Conservation (phyloP, 495 filamentous ascomycete species). For the Neurospora sp. region DNA sequence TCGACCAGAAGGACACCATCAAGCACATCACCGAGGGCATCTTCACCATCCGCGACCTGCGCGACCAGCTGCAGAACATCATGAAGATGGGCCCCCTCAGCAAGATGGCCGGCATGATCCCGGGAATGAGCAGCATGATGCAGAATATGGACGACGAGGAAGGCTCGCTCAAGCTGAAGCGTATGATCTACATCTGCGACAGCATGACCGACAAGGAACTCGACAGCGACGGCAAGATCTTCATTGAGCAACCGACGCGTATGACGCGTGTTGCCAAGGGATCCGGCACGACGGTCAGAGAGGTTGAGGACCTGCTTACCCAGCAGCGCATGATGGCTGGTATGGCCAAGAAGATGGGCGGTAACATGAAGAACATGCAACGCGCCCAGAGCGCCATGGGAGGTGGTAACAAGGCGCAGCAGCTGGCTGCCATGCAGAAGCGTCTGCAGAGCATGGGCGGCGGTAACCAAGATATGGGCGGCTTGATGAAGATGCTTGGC, state of each 20-base stretch:
- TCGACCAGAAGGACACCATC: slow-evolving; percentile 97
- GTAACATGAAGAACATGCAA: slow-evolving; percentile 94
- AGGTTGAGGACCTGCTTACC: slow-evolving; percentile 94
- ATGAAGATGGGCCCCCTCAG: slow-evolving; percentile 99
- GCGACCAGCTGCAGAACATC: slow-evolving; percentile 92
- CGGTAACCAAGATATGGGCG: slow-evolving; percentile 60
- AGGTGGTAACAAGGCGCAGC: slow-evolving; percentile 76
- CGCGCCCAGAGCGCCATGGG: slow-evolving; percentile 83
- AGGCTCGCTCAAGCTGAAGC: slow-evolving; percentile 79
- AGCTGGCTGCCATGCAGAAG: slow-evolving; percentile 97
- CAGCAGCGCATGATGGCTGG: slow-evolving; percentile 98
- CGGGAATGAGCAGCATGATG: slow-evolving; percentile 85
- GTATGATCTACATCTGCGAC: slow-evolving; percentile 99
- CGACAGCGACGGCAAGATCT: slow-evolving; percentile 87
- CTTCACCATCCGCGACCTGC: slow-evolving; percentile 88
- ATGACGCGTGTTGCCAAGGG: slow-evolving; percentile 90
- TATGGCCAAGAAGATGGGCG: slow-evolving; percentile 98
- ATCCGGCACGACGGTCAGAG: slow-evolving; percentile 80
- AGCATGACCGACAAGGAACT: slow-evolving; percentile 93
- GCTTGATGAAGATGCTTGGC: slow-evolving; percentile 80
- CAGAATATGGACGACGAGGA: slow-evolving; percentile 95
- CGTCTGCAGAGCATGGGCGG: slow-evolving; percentile 87
- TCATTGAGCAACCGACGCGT: slow-evolving; percentile 82
- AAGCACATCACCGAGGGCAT: slow-evolving; percentile 96
- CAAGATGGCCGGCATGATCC: slow-evolving; percentile 99